Evolutionary conservation across 768 basidiomycete species (phyloP), one percentile per base, ranked within the genome.

Genomic region (Postia placenta): DNA sequence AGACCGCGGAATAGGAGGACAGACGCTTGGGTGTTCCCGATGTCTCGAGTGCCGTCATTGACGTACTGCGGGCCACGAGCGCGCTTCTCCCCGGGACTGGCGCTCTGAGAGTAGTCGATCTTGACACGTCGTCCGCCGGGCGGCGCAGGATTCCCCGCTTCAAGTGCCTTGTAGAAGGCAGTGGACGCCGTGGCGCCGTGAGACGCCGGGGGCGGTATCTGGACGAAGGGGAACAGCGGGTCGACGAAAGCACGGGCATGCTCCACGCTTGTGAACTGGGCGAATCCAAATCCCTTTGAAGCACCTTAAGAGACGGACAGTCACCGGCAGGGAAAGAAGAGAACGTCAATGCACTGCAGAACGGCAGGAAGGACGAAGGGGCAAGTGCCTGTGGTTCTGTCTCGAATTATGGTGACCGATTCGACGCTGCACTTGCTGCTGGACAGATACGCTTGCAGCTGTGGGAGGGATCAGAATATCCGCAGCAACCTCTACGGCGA

Each of bases 281-380:
- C 94, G 68, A 99, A 99, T 50, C 93, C 96, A 64, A 97, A 97
- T 62, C 91, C 88, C 70, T 95, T 95, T 48, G 94, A 94, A 54
- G 77, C 70, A 83, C 91, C 91, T 92, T 40, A 24, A 48, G 30
- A 40, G 28, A 36, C n/a, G 26, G 38, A 47, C 20, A 37, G 17
- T 35, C 53, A 44, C 42, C 33, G 37, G 44, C 36, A 52, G 39
- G 25, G 41, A 69, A 71, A 74, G 73, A 76, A 60, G 63, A 68
- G 61, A 72, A 83, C 67, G 85, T 88, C 72, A 91, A 88, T 85
- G 81, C 71, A 74, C 52, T 59, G 58, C 53, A 73, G 79, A 71
- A 70, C 52, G 70, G 68, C 69, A 71, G 70, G 69, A 78, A 65
- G 83, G 81, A 82, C 76, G 80, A 86, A 86, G 74, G 72, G 85